A percentile compares a stretch with the other conserved stretches of the same genome.
These are phyloP conservation scores for Candida peoriensis DNA, from an alignment of 805 yeast genomes.

Conservation along the genomic window DNA sequence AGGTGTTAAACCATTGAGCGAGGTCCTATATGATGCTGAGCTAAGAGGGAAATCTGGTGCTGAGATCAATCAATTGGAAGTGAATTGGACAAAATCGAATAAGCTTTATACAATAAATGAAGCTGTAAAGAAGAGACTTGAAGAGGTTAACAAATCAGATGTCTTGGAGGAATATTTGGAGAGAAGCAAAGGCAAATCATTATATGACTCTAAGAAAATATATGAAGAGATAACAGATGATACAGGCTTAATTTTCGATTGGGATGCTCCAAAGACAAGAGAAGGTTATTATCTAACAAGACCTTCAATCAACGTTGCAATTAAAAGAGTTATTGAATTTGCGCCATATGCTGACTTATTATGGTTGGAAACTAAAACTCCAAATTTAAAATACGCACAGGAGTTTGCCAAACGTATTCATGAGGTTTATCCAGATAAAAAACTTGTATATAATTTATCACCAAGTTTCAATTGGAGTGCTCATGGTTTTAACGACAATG, in stretches of 20 bases:
- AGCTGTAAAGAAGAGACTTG: slow-evolving; percentile 33
- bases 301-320: slow-evolving; percentile 48
- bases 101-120: slow-evolving; percentile 44
- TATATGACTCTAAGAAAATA: slow-evolving; percentile 11
- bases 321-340: slow-evolving; percentile 46
- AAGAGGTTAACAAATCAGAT: slow-evolving; percentile 23
- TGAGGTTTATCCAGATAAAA: slow-evolving; percentile 42
- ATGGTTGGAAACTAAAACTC: slow-evolving; percentile 61
- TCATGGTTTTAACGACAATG: slow-evolving; percentile 46
- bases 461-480: slow-evolving; percentile 60
- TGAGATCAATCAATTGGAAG: slow-evolving; percentile 35
- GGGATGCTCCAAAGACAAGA: slow-evolving; percentile 56
- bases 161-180: slow-evolving; percentile 21
- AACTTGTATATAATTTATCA: slow-evolving; percentile 55
- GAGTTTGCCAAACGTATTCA: slow-evolving; percentile 38
- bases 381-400: slow-evolving; percentile 37
- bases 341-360: slow-evolving; percentile 57
- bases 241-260: slow-evolving; percentile 34
- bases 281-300: slow-evolving; percentile 51
- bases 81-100: slow-evolving; percentile 40
- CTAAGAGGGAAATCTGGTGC: slow-evolving; percentile 29
- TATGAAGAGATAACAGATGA: slow-evolving; percentile 19
- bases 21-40: slow-evolving; percentile 40
- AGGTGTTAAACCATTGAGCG: slow-evolving; percentile 40
- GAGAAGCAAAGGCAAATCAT: slow-evolving; percentile 12